A percentile compares a stretch with the other conserved stretches of the same genome.
phyloP scores from a whole-genome alignment of 2,329 filamentous ascomycete genomes.

The Plectosphaerella cucumerina region DNA sequence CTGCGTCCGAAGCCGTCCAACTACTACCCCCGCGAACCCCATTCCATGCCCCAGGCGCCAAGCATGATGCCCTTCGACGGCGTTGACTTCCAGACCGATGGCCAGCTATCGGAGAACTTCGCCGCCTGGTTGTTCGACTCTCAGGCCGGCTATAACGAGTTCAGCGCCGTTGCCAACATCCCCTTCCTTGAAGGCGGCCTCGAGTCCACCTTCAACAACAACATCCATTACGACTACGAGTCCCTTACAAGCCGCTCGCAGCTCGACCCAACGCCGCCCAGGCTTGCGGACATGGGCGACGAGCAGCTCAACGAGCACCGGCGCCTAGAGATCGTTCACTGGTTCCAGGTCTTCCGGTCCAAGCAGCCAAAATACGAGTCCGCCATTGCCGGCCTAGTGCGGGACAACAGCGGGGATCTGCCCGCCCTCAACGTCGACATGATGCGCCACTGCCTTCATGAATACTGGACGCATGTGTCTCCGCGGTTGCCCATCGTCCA shows the following conservation, averaged over 20 bases:
- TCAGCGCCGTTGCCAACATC: slow-evolving; percentile 33
- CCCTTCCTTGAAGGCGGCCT: slow-evolving; percentile 46
- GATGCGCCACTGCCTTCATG: slow-evolving; percentile 80
- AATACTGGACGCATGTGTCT: slow-evolving; percentile 84
- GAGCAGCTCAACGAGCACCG: slow-evolving; percentile 40
- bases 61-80: slow-evolving; percentile 27
- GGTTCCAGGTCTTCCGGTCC: slow-evolving; percentile 37
- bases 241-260: slow-evolving; percentile 43
- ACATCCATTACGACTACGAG: slow-evolving; percentile 47
- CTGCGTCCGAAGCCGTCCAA: slow-evolving; percentile 29
- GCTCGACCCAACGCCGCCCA: slow-evolving; percentile 36
- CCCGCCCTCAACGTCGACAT: slow-evolving; percentile 65
- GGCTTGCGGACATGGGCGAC: slow-evolving; percentile 33
- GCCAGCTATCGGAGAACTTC: slow-evolving; percentile 38
- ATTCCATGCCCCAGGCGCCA: slow-evolving; percentile 24
- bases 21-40: slow-evolving; percentile 27
- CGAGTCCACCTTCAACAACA: slow-evolving; percentile 47
- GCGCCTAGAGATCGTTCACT: slow-evolving; percentile 38
- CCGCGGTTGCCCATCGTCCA: slow-evolving; percentile 84
- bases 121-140: slow-evolving; percentile 48
- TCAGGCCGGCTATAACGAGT: slow-evolving; percentile 35
- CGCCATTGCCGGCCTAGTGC: slow-evolving; percentile 15
- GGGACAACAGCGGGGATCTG: slow-evolving; percentile 29
- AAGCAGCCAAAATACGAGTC: slow-evolving; percentile 36
- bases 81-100: slow-evolving; percentile 28